Evolutionary conservation across 192 early-diverging fungal species (phyloP), one percentile per base, ranked within the genome.

Genomic region (Gamsiella multidivaricata): DNA sequence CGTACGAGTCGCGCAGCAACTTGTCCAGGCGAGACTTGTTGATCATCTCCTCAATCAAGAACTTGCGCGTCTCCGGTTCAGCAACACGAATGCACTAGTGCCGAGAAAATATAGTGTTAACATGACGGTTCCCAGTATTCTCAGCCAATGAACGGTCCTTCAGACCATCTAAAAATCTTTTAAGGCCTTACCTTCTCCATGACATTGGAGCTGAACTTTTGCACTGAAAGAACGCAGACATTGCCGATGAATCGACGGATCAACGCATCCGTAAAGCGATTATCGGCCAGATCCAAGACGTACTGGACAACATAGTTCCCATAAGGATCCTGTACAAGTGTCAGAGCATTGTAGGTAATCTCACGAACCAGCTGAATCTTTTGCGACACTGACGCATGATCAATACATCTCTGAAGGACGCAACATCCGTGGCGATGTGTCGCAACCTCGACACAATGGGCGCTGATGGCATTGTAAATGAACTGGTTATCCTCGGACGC

Each of bases 291-390:
- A 55, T 96, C 95, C 45, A 96, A 82, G 31, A 96, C 91, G 49
- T 96, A 96, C 82, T 96, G 95, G 43, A 96, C 93, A 14, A 96
- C 95, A 62, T 96, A 96, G 86, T 96, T 96, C 18, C 94, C 95
- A 81, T 92, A 96, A 28, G 92, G 92, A 69, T 96, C 95, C 80
- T 96, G 89, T 0, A 96, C 95, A 51, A 96, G 84, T 1, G 86
- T 79, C 36, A 95, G 71, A 0, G 90, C 92, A 73, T 94, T 64
- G 29, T 81, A 83, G 23, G 92, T 93, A 33, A 96, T 89, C 46
- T 91, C 94, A 3, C 81, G 81, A 7, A 94, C 94, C 36, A 96
- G 75, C 84, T 93, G 93, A 14, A 68, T 69, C 83, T 91, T 91
- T 80, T 94, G 94, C 23, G 80, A 69, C 14, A 84, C 82, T 0